These are phyloP conservation scores for Kuraishia floccosa DNA, from an alignment of 805 yeast species.

Conservation along the genomic window DNA sequence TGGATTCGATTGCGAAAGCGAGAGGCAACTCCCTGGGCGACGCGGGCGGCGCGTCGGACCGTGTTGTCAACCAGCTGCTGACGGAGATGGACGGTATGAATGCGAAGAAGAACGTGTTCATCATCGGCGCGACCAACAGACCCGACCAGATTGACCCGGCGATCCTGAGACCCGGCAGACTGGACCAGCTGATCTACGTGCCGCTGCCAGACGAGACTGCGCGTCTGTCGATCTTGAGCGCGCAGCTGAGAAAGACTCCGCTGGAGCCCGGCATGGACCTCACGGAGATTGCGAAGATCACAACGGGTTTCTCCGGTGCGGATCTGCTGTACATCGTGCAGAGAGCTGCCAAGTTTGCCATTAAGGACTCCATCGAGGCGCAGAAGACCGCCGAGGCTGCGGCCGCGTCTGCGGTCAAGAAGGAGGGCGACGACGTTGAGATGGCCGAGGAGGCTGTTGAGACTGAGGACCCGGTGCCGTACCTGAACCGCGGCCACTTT, in stretches of 20 bases:
- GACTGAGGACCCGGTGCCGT: conserved; percentile 92
- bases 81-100: conserved; percentile 99
- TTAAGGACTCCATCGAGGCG: conserved; percentile 95
- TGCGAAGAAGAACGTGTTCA: conserved; percentile 97
- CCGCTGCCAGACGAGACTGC: conserved; percentile 97
- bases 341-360: conserved; percentile 97
- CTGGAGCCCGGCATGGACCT: conserved; percentile 94
- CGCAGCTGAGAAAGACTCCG: conserved; percentile 97
- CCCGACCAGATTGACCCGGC: conserved; percentile 99
- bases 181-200: conserved; percentile 96
- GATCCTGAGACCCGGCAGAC: conserved; percentile 95
- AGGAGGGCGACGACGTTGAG: conserved; percentile 26
- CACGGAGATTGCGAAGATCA: conserved; percentile 78
- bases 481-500: conserved; percentile 83
- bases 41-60: conserved; percentile 94
- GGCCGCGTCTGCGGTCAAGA: conserved; percentile 24
- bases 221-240: conserved; percentile 83
- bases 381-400: conserved; percentile 33
- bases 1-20: conserved; percentile 95
- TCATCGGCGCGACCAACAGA: conserved; percentile 98
- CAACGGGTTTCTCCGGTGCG: conserved; percentile 99
- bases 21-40: conserved; percentile 90
- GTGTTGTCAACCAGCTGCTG: conserved; percentile 90
- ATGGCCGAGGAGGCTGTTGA: conserved; percentile 8
- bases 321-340: conserved; percentile 95